Percentiles rank a stretch among this genome's conserved stretches.
Conservation (phyloP, 495 filamentous ascomycete species). For the Gamarada debralockiae region DNA sequence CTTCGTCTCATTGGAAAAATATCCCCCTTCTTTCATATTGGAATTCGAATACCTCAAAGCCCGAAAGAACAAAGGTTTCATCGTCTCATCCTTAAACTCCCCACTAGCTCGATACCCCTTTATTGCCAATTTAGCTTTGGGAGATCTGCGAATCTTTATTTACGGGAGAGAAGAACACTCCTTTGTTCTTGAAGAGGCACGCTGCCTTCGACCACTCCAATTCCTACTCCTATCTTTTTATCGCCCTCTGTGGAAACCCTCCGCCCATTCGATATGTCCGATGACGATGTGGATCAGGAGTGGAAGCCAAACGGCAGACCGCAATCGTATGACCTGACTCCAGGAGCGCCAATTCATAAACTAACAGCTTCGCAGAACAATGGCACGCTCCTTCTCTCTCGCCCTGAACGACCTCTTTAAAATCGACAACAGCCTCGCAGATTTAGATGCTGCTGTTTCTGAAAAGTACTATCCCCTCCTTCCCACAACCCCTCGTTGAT, state of each 20-base stretch:
- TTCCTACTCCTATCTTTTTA: constrained; percentile 7
- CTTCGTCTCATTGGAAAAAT: too few relatives aligned
- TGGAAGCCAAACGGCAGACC: constrained; percentile 74
- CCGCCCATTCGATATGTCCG: constrained; percentile 56
- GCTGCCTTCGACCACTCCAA: constrained; percentile 1
- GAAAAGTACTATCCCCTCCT: constrained; percentile 70
- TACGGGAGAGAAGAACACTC: too few relatives aligned
- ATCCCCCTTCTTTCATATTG: too few relatives aligned
- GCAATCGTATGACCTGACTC: constrained; percentile 62
- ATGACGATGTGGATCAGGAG: constrained; percentile 63
- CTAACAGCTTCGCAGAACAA: constrained; percentile 55
- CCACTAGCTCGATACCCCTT: constrained; percentile 23
- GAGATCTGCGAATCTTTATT: constrained; percentile 9
- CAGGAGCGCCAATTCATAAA: background rate
- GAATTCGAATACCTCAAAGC: too few relatives aligned
- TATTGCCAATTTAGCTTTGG: constrained; percentile 11
- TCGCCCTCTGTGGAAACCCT: constrained; percentile 8
- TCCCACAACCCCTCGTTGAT: constrained; percentile 2
- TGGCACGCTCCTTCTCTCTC: constrained; percentile 81
- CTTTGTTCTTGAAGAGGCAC: too few relatives aligned
- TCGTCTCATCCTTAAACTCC: too few relatives aligned
- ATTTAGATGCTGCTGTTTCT: constrained; percentile 73
- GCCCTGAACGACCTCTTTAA: constrained; percentile 87
- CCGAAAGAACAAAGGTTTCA: too few relatives aligned
- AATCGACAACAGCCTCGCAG: constrained; percentile 73